Percentiles rank a stretch among this genome's conserved stretches.
These are phyloP conservation scores for Loxodes magnus DNA, from an alignment of 73 alveolate species.

Conservation along the genomic window DNA sequence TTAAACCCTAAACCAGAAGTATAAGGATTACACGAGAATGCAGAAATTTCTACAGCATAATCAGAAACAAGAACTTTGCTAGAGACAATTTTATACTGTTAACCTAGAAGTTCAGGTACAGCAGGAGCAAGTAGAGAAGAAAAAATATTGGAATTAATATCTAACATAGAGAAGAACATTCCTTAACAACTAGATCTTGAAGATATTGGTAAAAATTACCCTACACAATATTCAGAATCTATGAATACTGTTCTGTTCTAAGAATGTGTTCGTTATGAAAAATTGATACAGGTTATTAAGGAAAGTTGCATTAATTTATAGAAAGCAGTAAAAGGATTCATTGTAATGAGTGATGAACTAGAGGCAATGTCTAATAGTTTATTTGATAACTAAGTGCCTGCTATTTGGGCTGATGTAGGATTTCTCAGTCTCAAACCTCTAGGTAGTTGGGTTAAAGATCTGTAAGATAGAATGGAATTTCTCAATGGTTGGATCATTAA, in stretches of 20 bases:
- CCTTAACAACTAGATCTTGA: conserved; percentile 91
- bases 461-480: conserved; percentile 79
- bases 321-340: conserved; percentile 90
- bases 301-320: conserved; percentile 18
- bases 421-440: conserved; percentile 98
- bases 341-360: conserved; percentile 85
- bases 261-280: conserved; percentile 93
- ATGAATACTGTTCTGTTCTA: conserved; percentile 98
- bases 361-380: conserved; percentile 89
- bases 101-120: conserved; percentile 91
- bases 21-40: conserved; percentile 98
- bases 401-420: conserved; percentile 91
- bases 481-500: conserved; percentile 66
- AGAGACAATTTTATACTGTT: conserved; percentile 80
- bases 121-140: conserved; percentile 90
- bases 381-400: conserved; percentile 94
- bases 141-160: conserved; percentile 75
- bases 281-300: conserved; percentile 19
- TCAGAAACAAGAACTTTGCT: conserved; percentile 85
- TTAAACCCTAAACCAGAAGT: conserved; percentile 97
- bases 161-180: conserved; percentile 54
- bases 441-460: conserved; percentile 90
- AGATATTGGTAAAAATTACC: conserved; percentile 84
- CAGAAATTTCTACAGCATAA: conserved; percentile 96
- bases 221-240: conserved; percentile 92